A percentile compares a stretch with the other conserved stretches of the same genome.
Conservation (phyloP, 345 rosid genomes). For the Abelmoschus esculentus region DNA sequence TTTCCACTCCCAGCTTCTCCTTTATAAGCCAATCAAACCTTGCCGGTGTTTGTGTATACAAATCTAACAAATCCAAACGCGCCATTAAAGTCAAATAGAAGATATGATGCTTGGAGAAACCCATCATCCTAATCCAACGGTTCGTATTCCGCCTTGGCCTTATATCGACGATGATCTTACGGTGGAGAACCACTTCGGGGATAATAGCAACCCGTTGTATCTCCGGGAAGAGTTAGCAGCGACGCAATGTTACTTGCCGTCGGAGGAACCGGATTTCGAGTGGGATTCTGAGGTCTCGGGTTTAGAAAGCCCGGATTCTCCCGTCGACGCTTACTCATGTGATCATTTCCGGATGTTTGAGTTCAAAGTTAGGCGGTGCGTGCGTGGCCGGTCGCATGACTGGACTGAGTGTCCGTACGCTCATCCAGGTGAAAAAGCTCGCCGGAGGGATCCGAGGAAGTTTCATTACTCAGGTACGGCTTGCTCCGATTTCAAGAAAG, state of each 20-base stretch:
- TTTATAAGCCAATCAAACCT: slow-evolving; percentile 33
- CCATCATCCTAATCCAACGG: slow-evolving; percentile 43
- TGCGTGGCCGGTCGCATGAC: slow-evolving; percentile 80
- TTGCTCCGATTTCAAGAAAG: slow-evolving; percentile 77
- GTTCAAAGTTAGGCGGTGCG: slow-evolving; percentile 84
- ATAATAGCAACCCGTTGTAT: slow-evolving; percentile 21
- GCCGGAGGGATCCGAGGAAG: slow-evolving; percentile 78
- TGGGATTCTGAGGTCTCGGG: slow-evolving; percentile 39
- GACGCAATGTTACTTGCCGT: slow-evolving; percentile 49
- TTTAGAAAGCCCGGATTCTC: slow-evolving; percentile 36
- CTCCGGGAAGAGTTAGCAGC: slow-evolving; percentile 53
- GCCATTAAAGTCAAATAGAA: neutral
- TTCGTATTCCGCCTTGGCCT: slow-evolving; percentile 51
- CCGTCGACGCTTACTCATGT: slow-evolving; percentile 61
- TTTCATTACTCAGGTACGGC: slow-evolving; percentile 74
- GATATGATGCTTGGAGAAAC: slow-evolving; percentile 75
- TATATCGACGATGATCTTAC: slow-evolving; percentile 42
- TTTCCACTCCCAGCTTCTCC: slow-evolving; percentile 16
- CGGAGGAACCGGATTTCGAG: slow-evolving; percentile 45
- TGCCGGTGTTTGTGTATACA: slow-evolving; percentile 24
- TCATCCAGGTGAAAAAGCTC: slow-evolving; percentile 93
- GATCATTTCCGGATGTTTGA: slow-evolving; percentile 91
- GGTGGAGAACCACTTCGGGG: slow-evolving; percentile 16
- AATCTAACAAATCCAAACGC: neutral
- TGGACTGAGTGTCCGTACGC: slow-evolving; percentile 99